Conservation (phyloP, 129 eudicot species). For the Deinandra increscens region DNA sequence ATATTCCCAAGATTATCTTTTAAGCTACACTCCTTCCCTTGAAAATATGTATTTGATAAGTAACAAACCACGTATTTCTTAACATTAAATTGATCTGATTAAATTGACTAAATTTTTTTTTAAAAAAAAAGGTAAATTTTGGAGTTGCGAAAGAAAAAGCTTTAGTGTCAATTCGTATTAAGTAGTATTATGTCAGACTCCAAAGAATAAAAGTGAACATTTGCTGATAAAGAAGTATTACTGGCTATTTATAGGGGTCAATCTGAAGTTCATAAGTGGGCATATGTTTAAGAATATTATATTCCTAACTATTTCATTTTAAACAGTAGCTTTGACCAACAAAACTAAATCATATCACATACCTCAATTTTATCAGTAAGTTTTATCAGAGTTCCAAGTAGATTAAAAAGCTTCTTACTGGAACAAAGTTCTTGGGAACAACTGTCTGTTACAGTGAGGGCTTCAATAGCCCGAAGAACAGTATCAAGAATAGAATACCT, state of each 20-base stretch:
- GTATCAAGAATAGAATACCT: slow-evolving; percentile 75
- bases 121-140: background rate
- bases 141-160: background rate
- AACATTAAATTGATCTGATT: background rate
- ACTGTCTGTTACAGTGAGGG: slow-evolving; percentile 57
- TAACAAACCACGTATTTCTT: background rate
- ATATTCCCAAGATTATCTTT: background rate
- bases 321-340: background rate
- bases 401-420: slow-evolving; percentile 57
- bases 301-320: background rate
- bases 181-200: background rate
- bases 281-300: background rate
- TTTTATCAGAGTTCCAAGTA: slow-evolving; percentile 59
- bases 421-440: slow-evolving; percentile 63
- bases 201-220: background rate
- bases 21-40: background rate
- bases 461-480: slow-evolving; percentile 80
- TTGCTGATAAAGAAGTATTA: background rate
- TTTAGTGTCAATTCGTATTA: background rate
- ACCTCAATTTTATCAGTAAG: slow-evolving; percentile 88
- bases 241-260: background rate
- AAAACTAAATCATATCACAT: background rate
- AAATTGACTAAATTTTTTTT: background rate
- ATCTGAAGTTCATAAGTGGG: background rate
- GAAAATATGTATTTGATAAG: background rate